phyloP scores from a whole-genome alignment of 139 green algal genomes.

The Chlamydomonas incerta region DNA sequence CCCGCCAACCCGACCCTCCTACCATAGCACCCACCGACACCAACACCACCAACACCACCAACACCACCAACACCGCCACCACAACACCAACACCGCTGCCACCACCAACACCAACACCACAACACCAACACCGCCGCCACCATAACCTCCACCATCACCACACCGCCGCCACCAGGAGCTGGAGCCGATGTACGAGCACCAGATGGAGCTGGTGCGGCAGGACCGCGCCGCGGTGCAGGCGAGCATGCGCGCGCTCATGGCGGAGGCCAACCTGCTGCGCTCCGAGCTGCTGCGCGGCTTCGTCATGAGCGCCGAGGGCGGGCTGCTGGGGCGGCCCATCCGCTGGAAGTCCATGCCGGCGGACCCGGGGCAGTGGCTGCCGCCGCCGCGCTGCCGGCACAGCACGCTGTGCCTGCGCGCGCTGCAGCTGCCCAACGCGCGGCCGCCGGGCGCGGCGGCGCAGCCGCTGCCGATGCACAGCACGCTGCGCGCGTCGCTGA shows the following conservation, averaged over 20 bases:
- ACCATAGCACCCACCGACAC: too few species aligned
- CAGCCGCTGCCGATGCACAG: slow-evolving; percentile 2
- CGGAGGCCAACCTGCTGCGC: slow-evolving; percentile 19
- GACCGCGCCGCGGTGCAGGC: slow-evolving; percentile 21
- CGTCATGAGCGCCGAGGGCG: slow-evolving; percentile 14
- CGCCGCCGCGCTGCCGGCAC: slow-evolving; percentile 46
- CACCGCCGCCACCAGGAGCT: slow-evolving; percentile 1
- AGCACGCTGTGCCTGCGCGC: slow-evolving; percentile 30
- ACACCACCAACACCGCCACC: too few species aligned
- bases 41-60: too few species aligned
- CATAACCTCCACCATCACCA: too few species aligned
- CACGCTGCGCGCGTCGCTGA: slow-evolving; percentile 10
- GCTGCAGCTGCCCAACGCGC: slow-evolving; percentile 25
- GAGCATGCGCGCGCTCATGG: slow-evolving; percentile 15
- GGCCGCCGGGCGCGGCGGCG: background rate
- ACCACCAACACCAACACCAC: too few species aligned
- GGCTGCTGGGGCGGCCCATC: slow-evolving; percentile 42
- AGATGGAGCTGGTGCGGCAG: slow-evolving; percentile 44
- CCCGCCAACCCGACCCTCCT: too few species aligned
- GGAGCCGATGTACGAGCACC: slow-evolving; percentile 38
- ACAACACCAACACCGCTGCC: too few species aligned
- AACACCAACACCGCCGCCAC: too few species aligned
- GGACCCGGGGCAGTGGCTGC: slow-evolving; percentile 3
- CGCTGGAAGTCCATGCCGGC: slow-evolving; percentile 43
- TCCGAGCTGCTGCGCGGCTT: slow-evolving; percentile 31